These are phyloP conservation scores for Coleophoma cylindrospora DNA, from an alignment of 2,329 filamentous ascomycete genomes.

Conservation along the genomic window DNA sequence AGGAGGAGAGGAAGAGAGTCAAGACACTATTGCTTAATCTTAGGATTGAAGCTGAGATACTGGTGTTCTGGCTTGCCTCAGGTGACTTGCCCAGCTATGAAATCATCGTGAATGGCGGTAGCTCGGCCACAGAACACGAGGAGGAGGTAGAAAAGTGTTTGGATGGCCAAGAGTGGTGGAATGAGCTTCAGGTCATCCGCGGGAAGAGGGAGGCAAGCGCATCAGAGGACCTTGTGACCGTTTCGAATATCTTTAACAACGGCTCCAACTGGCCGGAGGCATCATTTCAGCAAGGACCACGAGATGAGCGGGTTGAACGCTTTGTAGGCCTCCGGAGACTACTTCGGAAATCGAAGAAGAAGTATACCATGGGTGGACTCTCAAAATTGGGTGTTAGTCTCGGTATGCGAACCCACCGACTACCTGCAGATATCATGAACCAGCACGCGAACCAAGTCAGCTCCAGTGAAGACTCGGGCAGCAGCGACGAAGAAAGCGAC, in stretches of 20 bases:
- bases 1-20: constrained; percentile 70
- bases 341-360: constrained; percentile 49
- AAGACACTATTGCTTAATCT: constrained; percentile 73
- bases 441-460: constrained; percentile 36
- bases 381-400: constrained; percentile 58
- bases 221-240: constrained; percentile 37
- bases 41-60: constrained; percentile 72
- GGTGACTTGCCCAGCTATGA: constrained; percentile 71
- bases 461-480: constrained; percentile 36
- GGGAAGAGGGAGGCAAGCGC: constrained; percentile 30
- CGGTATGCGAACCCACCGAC: constrained; percentile 70
- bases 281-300: constrained; percentile 43
- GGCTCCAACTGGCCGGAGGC: constrained; percentile 45
- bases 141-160: constrained; percentile 61
- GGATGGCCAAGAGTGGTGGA: constrained; percentile 77
- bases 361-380: constrained; percentile 23
- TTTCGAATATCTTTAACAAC: constrained; percentile 34
- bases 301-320: constrained; percentile 34
- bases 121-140: constrained; percentile 48
- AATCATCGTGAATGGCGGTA: constrained; percentile 68
- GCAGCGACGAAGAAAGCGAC: constrained; percentile 33
- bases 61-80: constrained; percentile 77
- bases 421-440: constrained; percentile 36
- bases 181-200: constrained; percentile 58
- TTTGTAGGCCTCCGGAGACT: constrained; percentile 57